phyloP scores from a whole-genome alignment of 2,329 filamentous ascomycete genomes.

The Chrysoporthe cubensis region DNA sequence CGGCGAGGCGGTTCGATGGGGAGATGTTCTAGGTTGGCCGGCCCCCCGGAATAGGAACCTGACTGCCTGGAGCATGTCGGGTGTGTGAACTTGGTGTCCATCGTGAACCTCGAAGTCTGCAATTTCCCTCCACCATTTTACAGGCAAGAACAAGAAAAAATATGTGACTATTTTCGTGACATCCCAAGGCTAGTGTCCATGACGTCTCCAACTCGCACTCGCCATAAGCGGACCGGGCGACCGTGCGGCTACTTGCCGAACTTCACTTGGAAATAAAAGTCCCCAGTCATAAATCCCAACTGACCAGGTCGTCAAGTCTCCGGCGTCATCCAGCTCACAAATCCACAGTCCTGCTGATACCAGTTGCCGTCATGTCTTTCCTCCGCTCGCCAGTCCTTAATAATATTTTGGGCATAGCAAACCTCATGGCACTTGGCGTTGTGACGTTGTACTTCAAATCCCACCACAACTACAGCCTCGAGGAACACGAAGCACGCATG shows the following conservation, averaged over 20 bases:
- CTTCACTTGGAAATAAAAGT: neutral
- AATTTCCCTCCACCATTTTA: neutral
- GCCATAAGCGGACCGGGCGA: neutral
- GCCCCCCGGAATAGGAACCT: neutral
- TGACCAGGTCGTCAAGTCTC: neutral
- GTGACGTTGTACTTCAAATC: constrained; percentile 16
- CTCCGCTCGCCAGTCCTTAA: constrained; percentile 21
- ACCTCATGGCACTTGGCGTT: constrained; percentile 20
- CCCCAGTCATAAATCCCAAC: neutral
- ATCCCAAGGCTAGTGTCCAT: constrained; percentile 10
- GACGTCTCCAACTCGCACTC: constrained; percentile 10
- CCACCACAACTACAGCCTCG: constrained; percentile 19
- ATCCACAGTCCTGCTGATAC: neutral
- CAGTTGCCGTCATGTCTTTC: constrained; percentile 16
- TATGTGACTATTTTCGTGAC: neutral
- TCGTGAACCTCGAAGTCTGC: neutral
- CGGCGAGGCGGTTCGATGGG: constrained; percentile 22
- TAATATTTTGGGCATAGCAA: constrained; percentile 17
- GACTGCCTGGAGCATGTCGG: neutral
- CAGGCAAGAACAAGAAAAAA: neutral
- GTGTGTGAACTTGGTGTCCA: neutral
- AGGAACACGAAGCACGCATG: constrained; percentile 22
- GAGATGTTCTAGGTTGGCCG: neutral
- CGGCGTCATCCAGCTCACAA: neutral
- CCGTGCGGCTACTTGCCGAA: neutral